phyloP scores from a whole-genome alignment of 1,284 basidiomycete species.

The Golubevia sp. region DNA sequence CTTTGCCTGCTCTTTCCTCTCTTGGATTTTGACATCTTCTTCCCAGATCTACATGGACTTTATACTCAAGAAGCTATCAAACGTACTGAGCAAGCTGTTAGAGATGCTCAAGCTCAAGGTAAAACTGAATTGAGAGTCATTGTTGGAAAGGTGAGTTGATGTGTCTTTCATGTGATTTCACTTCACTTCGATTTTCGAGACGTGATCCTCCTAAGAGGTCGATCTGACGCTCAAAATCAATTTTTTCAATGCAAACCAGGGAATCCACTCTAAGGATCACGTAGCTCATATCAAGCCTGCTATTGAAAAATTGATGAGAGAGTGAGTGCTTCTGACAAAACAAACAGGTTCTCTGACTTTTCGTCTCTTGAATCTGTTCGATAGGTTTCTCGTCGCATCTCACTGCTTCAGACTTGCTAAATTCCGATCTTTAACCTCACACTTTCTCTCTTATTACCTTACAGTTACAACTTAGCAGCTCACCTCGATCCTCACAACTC shows the following conservation, averaged over 20 bases:
- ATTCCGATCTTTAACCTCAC: no score
- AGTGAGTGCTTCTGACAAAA: conserved; percentile 68
- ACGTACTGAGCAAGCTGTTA: conserved; percentile 67
- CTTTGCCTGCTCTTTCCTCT: neutral
- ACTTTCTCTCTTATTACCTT: neutral
- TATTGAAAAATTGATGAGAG: conserved; percentile 82
- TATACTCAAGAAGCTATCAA: conserved; percentile 79
- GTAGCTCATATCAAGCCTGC: conserved; percentile 90
- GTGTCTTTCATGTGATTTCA: no score
- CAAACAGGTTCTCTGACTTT: neutral
- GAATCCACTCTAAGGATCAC: conserved; percentile 80
- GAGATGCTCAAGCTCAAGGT: conserved; percentile 72
- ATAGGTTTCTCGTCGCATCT: no score
- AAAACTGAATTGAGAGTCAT: conserved; percentile 79
- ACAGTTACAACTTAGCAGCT: conserved; percentile 74
- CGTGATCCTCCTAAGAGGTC: no score
- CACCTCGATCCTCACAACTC: conserved; percentile 79
- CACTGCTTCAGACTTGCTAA: no score
- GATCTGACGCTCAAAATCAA: no score
- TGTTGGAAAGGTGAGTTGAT: conserved; percentile 69
- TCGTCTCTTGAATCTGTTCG: no score
- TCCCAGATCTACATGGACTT: conserved; percentile 80
- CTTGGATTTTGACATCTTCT: neutral
- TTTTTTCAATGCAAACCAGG: no score
- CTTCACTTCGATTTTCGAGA: no score